Percentiles rank a stretch among this genome's conserved stretches.
Evolutionary conservation across 768 basidiomycete species (phyloP).

Genomic region (Coprinellus aureogranulatus): DNA sequence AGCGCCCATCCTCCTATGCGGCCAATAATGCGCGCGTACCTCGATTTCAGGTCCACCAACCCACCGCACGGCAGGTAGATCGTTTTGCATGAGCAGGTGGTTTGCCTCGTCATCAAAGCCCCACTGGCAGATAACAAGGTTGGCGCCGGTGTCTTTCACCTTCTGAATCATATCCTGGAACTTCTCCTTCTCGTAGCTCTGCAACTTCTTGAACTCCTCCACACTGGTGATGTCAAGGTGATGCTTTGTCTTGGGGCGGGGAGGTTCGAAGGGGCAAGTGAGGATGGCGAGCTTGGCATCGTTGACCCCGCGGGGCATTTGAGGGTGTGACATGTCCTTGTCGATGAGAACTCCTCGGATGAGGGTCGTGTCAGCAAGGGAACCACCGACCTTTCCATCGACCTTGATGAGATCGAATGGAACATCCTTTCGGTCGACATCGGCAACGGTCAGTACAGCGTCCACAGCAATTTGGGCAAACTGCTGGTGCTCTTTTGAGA

Average conservation of each 20-base stretch:
- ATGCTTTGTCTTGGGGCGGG: slow-evolving; percentile 98
- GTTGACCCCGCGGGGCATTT: slow-evolving; percentile 87
- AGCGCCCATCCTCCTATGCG: background rate
- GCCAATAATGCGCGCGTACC: slow-evolving; percentile 43
- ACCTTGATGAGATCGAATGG: slow-evolving; percentile 99
- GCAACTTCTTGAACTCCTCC: slow-evolving; percentile 93
- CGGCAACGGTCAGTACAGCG: slow-evolving; percentile 92
- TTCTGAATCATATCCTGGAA: slow-evolving; percentile 95
- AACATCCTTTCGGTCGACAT: slow-evolving; percentile 91
- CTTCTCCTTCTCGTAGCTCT: slow-evolving; percentile 94
- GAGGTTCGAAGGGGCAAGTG: slow-evolving; percentile 98
- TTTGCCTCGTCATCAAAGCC: slow-evolving; percentile 99
- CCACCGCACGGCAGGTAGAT: slow-evolving; percentile 96
- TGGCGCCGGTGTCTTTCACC: slow-evolving; percentile 96
- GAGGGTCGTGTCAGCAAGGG: slow-evolving; percentile 89
- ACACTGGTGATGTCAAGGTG: slow-evolving; percentile 96
- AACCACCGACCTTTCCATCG: slow-evolving; percentile 97
- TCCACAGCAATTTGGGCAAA: slow-evolving; percentile 99
- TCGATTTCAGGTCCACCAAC: slow-evolving; percentile 99
- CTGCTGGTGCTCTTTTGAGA: slow-evolving; percentile 92
- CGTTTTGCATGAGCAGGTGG: slow-evolving; percentile 96
- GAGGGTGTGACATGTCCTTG: slow-evolving; percentile 99
- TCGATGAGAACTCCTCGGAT: slow-evolving; percentile 98
- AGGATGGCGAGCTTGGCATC: slow-evolving; percentile 95
- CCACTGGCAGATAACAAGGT: slow-evolving; percentile 99